phyloP scores from a whole-genome alignment of 140 eudicot species.

The Ambrosia hybrid region DNA sequence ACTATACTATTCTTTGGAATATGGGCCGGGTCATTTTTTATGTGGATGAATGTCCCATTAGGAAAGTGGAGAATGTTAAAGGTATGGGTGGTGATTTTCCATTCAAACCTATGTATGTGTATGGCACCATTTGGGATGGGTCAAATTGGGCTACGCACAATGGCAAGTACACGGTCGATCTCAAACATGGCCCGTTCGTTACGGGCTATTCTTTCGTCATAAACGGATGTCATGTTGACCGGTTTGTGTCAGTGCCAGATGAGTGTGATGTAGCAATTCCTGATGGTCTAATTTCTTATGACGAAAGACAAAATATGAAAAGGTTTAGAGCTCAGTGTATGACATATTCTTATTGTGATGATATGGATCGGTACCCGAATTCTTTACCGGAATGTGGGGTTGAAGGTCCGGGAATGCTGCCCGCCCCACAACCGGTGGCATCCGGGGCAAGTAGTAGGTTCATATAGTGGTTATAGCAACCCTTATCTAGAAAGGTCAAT shows the following conservation, averaged over 20 bases:
- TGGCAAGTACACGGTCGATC: constrained; percentile 27
- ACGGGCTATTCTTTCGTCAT: constrained; percentile 35
- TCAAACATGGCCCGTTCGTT: constrained; percentile 36
- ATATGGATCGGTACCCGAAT: constrained; percentile 26
- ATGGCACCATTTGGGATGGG: constrained; percentile 56
- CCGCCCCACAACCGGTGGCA: neutral
- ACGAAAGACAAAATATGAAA: constrained; percentile 27
- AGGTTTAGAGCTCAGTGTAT: constrained; percentile 29
- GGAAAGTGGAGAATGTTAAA: constrained; percentile 28
- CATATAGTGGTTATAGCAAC: neutral
- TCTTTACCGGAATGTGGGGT: constrained; percentile 45
- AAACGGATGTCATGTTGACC: constrained; percentile 32
- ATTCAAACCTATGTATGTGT: constrained; percentile 40
- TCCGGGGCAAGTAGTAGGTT: neutral
- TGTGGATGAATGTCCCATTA: constrained; percentile 39
- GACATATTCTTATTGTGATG: constrained; percentile 48
- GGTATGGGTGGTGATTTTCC: constrained; percentile 38
- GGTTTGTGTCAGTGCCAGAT: neutral
- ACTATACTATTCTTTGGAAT: constrained; percentile 53
- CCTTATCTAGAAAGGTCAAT: neutral
- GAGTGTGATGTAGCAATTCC: constrained; percentile 18
- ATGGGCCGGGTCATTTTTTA: constrained; percentile 33
- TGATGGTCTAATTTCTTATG: constrained; percentile 2
- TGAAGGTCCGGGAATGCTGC: constrained; percentile 19
- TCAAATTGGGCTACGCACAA: constrained; percentile 50